Percentiles rank a stretch among this genome's conserved stretches.
phyloP scores from a whole-genome alignment of 2,329 filamentous ascomycete genomes.

The Trichoderma endophyticum region DNA sequence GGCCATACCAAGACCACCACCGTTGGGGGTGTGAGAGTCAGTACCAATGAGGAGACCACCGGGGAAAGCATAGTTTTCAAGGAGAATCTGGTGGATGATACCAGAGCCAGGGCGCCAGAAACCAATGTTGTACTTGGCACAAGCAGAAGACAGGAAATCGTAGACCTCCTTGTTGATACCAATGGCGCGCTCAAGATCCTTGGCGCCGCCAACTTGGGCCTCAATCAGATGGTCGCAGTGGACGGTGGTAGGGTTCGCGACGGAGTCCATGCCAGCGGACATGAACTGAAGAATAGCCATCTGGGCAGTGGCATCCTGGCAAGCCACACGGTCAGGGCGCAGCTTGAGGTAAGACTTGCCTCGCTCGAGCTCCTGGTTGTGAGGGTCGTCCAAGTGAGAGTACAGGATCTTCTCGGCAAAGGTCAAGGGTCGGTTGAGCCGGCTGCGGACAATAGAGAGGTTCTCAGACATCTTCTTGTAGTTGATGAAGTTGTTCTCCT shows the following conservation, averaged over 20 bases:
- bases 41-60: conserved; percentile 97
- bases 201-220: conserved; percentile 86
- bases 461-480: conserved; percentile 99
- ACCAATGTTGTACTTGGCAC: conserved; percentile 99
- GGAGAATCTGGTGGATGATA: conserved; percentile 98
- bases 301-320: conserved; percentile 98
- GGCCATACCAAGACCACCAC: conserved; percentile 89
- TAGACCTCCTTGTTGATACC: conserved; percentile 99
- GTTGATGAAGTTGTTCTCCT: conserved; percentile 97
- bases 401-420: conserved; percentile 99
- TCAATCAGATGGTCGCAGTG: conserved; percentile 99
- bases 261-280: conserved; percentile 93
- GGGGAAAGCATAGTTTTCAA: conserved; percentile 99
- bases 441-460: conserved; percentile 80
- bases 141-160: conserved; percentile 89
- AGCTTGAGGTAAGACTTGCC: conserved; percentile 95
- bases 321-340: conserved; percentile 94
- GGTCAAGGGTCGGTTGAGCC: conserved; percentile 89
- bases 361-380: conserved; percentile 93
- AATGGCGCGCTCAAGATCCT: conserved; percentile 89
- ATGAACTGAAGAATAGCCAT: conserved; percentile 99
- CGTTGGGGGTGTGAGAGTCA: conserved; percentile 97
- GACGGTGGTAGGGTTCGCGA: conserved; percentile 91
- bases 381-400: conserved; percentile 95
- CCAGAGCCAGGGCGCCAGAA: conserved; percentile 99